These are phyloP conservation scores for Rhodotorula sp. DNA, from an alignment of 1,284 basidiomycete genomes.

Conservation along the genomic window DNA sequence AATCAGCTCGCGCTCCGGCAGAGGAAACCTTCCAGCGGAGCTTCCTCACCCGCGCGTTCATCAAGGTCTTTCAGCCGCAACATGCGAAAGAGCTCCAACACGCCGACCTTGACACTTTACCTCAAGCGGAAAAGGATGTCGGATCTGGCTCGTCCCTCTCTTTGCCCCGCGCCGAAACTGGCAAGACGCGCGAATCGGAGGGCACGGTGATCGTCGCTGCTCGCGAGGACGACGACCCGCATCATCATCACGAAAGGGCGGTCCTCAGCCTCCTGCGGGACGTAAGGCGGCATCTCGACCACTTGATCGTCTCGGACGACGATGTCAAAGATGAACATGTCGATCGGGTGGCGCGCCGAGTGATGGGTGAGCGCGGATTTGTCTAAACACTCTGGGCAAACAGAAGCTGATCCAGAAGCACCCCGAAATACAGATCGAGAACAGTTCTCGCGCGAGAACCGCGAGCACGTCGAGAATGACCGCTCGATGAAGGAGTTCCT, in stretches of 20 bases:
- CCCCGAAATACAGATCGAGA: slow-evolving; percentile 12
- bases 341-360: slow-evolving; percentile 10
- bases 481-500: slow-evolving; percentile 24
- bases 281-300: slow-evolving; percentile 11
- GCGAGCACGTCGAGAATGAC: slow-evolving; percentile 26
- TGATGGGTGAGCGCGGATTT: slow-evolving; percentile 17
- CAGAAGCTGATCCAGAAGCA: not conserved
- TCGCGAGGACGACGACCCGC: not conserved
- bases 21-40: slow-evolving; percentile 27
- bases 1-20: slow-evolving; percentile 20
- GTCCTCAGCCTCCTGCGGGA: not conserved
- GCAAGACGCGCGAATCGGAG: not conserved
- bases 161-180: not conserved
- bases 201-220: not conserved
- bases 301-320: slow-evolving; percentile 12
- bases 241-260: not conserved
- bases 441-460: slow-evolving; percentile 7
- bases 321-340: slow-evolving; percentile 9
- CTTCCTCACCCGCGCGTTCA: not conserved
- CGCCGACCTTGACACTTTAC: not conserved
- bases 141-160: not conserved
- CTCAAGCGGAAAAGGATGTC: not conserved
- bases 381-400: rapidly evolving
- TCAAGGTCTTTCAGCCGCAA: not conserved
- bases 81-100: not conserved